phyloP scores from a whole-genome alignment of 768 basidiomycete genomes.

The Boletus reticuloceps region DNA sequence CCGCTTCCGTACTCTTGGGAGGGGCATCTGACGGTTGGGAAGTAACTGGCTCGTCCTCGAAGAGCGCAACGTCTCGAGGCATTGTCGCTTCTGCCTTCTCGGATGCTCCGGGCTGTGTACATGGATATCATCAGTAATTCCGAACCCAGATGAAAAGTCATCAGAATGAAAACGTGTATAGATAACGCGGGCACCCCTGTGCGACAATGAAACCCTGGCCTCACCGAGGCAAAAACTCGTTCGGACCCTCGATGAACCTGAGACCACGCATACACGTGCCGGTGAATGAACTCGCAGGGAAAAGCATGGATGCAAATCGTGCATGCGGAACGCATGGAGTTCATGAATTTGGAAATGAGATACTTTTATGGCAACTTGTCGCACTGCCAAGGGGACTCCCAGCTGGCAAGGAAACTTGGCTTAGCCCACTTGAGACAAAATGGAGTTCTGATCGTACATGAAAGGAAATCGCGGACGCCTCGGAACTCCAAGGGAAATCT shows the following conservation, averaged over 20 bases:
- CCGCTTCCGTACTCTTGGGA: not conserved
- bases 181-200: not conserved
- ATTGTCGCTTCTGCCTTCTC: not conserved
- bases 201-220: not conserved
- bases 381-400: no score
- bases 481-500: not conserved
- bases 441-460: not conserved
- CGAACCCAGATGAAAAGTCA: not conserved
- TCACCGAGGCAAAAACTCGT: not conserved
- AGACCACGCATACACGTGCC: not conserved
- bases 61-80: not conserved
- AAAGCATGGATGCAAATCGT: no score
- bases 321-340: no score
- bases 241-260: not conserved
- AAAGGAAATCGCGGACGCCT: not conserved
- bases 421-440: not conserved
- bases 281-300: no score
- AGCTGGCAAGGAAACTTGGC: not conserved
- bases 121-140: constrained; percentile 6
- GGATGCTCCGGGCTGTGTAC: constrained; percentile 1
- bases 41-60: not conserved
- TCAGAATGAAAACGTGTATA: not conserved
- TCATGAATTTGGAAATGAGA: no score
- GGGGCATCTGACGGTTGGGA: not conserved
- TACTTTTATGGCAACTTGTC: no score